Base-by-base conservation (phyloP, 495 filamentous ascomycete genomes). In the Letharia lupina region DNA sequence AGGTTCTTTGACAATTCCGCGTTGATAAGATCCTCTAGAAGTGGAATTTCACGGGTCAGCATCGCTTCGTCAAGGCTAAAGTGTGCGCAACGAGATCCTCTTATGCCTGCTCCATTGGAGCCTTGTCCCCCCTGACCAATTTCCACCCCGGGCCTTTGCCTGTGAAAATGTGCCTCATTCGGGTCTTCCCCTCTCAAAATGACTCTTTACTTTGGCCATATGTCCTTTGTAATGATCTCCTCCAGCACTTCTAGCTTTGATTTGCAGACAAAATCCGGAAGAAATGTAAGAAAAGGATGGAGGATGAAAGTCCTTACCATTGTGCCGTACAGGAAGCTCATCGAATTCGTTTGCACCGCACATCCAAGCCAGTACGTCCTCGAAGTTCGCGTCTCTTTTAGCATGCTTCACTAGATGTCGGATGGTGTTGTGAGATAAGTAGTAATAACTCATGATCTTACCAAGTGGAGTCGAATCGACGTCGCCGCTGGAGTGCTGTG, bases 381-480 rank as follows among this genome's bases (percentile, higher is more conserved):
- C 81, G 74, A 98, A 95, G 12, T 81, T 84, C 4, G 92, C 92
- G 28, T 87, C 77, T 8, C 83, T 83, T 69, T 91, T 96, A 57
- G 91, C 90, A 67, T 91, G 82, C 45, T 81, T 79, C 68, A 90
- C 81, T 6, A 98, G 80, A 68, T 90, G 86, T 1, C 94, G 88
- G 69, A 99, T 91, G 10, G 95, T 97, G 74, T 91, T 91, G 76
- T 99, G 94, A 0, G 91, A 93, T 39, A 99, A 86, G 73, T 99
- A 99, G 80, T 99, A 99, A 79, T 99, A 99, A 77, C 88, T 92
- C 89, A 96, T 96, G 72, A 98, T 98, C 78, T 96, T 97, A 68
- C 94, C 94, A 48, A 97, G 80, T 0, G 94, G 85, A 0, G 94
- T 97, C 0, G 92, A 81, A 65, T 96, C 87, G 39, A 99, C 84